Base-by-base conservation (phyloP, 345 rosid species). In the Eucalyptus lansdowneana region DNA sequence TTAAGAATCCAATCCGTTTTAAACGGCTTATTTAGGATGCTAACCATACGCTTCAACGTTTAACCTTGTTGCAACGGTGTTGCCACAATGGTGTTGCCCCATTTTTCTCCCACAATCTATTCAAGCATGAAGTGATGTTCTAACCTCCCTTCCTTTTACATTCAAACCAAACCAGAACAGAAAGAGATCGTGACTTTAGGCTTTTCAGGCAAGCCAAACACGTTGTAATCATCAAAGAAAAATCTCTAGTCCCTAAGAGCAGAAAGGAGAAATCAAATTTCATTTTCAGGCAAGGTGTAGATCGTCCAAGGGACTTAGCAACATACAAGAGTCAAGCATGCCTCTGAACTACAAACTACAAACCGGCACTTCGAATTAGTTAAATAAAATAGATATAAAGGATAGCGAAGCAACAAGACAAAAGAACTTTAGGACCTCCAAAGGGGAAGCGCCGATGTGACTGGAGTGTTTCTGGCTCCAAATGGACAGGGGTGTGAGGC, bases 371-470 rank as follows among this genome's bases (percentile, higher is more conserved):
- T 25, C 5, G 25, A 54, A 54, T 54, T 14, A 21, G 12, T 22
- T 22, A 24, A 56, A 22, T 9, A 3, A 9, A 56, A 56, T 22
- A 22, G 12, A 14, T 24, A 22, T 14, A n/a, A 60, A 25, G 14
- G 19, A 86, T 5, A 17, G 50, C 21, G 51, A 6, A 31, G 80
- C 24, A 12, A 49, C 50, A 49, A 12, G 50, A 50, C 15, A 49
- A 2, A 51, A 17, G 4, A 58, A 54, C 0, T 54, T 54, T 54
- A 54, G 60, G 60, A 96, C 98, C 98, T 97, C 97, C 58, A 94
- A 89, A 76, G 99, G 99, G 29, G 97, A 92, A 87, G 98, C 92
- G 98, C 50, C 0, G 15, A 49, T 13, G 14, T 4, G 50, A 2
- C 15, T 49, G 15, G 2, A 13, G 50, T 13, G 50, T 49, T 49